Conservation (phyloP, 352 stramenopile genomes). For the Phytophthora capsici region DNA sequence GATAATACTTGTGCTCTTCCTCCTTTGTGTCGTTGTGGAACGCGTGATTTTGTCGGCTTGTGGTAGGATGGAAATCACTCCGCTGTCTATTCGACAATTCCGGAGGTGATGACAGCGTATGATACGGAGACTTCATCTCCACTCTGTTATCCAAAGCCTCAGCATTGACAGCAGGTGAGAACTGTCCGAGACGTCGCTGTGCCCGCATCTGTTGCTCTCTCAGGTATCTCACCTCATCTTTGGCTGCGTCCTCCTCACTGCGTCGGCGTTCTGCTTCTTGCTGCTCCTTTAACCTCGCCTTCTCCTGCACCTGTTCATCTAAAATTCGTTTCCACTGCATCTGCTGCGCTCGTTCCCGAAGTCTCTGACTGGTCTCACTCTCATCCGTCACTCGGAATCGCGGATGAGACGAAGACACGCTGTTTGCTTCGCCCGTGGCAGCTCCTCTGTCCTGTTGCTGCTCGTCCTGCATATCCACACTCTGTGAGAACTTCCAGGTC, state of each 20-base stretch:
- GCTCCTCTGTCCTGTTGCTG: slow-evolving; percentile 38
- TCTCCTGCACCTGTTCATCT: slow-evolving; percentile 80
- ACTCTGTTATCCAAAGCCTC: slow-evolving; percentile 14
- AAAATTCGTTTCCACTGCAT: slow-evolving; percentile 73
- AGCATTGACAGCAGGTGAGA: slow-evolving; percentile 22
- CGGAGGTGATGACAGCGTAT: slow-evolving; percentile 23
- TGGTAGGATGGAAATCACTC: slow-evolving; percentile 23
- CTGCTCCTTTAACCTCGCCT: slow-evolving; percentile 55
- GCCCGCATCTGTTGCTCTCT: slow-evolving; percentile 69
- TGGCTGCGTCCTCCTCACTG: slow-evolving; percentile 47
- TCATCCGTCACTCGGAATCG: slow-evolving; percentile 72
- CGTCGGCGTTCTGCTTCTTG: slow-evolving; percentile 46
- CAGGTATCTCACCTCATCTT: slow-evolving; percentile 59
- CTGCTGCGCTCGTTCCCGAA: slow-evolving; percentile 69
- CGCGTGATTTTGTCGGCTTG: slow-evolving; percentile 20
- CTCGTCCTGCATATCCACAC: slow-evolving; percentile 22
- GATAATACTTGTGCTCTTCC: slow-evolving; percentile 29
- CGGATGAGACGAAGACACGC: slow-evolving; percentile 34
- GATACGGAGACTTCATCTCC: slow-evolving; percentile 19
- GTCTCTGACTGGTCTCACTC: slow-evolving; percentile 53
- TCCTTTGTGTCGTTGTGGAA: slow-evolving; percentile 17
- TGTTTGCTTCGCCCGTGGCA: slow-evolving; percentile 35
- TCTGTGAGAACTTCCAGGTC: slow-evolving; percentile 28
- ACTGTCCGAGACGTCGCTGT: slow-evolving; percentile 48
- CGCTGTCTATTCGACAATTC: slow-evolving; percentile 14